Base-by-base conservation (phyloP, 2,329 filamentous ascomycete genomes). In the Diplocarpon mali region DNA sequence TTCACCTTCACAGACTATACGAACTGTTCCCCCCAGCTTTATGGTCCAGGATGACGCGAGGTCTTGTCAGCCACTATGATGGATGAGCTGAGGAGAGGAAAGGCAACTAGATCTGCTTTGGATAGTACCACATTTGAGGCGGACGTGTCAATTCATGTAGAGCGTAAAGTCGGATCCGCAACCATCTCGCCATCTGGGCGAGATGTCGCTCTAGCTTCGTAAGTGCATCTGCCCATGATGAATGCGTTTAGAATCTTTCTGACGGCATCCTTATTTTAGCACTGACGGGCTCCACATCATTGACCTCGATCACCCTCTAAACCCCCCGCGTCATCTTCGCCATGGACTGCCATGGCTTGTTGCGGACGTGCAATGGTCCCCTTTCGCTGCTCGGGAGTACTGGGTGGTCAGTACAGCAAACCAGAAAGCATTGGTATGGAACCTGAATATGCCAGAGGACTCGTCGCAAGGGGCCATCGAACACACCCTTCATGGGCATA, bases 381-480 rank as follows among this genome's bases (percentile, higher is more conserved):
- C 90, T 1, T 95, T 95, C 62, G 85, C 89, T 11, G 78, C 76
- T 15, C 78, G 89, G 38, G 85, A 94, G 62, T 89, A 89, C 58
- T 95, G 90, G 89, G 83, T 95, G 14, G 85, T 87, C 30, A 94
- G 87, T 47, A 95, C 89, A 1, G 90, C 88, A 14, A 95, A 95
- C 62, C 89, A 95, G 62, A 87, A 92, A 55, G 92, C 89, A 15
- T 70, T 95, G 40, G 85, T 95, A 15, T 95, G 88, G 88, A 95
- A 95, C 62, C 69, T 95, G 48, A 86, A 83, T 53, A 73, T 87
- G 61, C 68, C 69, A 41, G 69, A 69, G 42, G 85, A 90, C 55
- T 85, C 83, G 0, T 67, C 69, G 20, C 71, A 73, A 6, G 77
- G 77, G 2, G 76, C 79, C 34, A 88, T 95, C 51, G 86, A 95